Evolutionary conservation across 768 basidiomycete species (phyloP).

Genomic region (Tricholoma matsutake): DNA sequence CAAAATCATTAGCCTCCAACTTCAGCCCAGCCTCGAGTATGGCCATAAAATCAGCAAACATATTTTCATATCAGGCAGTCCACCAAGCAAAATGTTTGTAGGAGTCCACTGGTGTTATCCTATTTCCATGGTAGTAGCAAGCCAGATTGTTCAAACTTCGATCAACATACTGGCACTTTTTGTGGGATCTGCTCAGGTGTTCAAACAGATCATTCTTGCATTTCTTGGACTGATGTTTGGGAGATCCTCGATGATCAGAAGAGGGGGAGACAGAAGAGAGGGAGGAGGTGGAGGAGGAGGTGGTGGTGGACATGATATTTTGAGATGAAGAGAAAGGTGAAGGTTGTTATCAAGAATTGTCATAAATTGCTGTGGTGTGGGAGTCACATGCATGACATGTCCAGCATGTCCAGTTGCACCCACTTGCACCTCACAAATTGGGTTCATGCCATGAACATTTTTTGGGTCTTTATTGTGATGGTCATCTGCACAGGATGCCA

Average conservation of each 20-base stretch:
- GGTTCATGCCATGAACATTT: background rate
- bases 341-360: background rate
- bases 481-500: background rate
- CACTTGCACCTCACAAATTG: background rate
- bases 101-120: background rate
- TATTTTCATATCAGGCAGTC: background rate
- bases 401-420: background rate
- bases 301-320: background rate
- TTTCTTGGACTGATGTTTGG: too few relatives aligned
- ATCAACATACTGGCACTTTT: background rate
- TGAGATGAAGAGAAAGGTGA: background rate
- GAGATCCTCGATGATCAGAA: background rate
- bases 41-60: background rate
- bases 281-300: background rate
- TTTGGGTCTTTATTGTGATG: background rate
- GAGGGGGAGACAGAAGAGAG: background rate
- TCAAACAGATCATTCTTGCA: background rate
- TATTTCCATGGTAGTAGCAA: background rate
- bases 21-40: background rate
- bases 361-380: background rate
- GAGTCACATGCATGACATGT: background rate
- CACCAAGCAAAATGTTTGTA: slow-evolving; percentile 6
- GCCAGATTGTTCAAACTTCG: background rate
- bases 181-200: background rate
- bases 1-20: background rate